Evolutionary conservation across 2,329 filamentous ascomycete species (phyloP), one percentile per base, ranked within the genome.

Genomic region (Diaporthe citri): DNA sequence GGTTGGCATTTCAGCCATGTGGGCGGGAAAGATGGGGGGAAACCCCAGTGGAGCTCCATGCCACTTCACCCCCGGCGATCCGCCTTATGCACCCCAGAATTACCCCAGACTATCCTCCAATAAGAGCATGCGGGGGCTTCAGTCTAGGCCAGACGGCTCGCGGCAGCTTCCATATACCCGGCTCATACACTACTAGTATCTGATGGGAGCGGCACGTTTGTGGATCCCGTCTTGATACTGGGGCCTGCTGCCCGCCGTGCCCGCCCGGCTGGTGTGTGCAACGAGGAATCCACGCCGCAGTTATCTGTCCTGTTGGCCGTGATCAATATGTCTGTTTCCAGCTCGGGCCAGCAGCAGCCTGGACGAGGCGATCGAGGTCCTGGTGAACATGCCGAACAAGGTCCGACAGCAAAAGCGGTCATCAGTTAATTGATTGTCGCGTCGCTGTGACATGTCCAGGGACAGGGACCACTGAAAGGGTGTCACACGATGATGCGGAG

Each of bases 61-160:
- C 22, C 57, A 64, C 71, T 56, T 64, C 71, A 60, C 57, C 71
- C 48, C 48, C 28, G 36, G 57, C 4, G 31, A 64, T 34, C 57
- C 48, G 46, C 34, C 34, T 64, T 52, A 57, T 70, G 62, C 48
- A 71, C 74, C 74, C 71, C 74, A 59, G 71, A 55, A 64, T 71
- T 75, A 74, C 74, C 74, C 74, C 74, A 74, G 74, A 69, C 64
- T 66, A 25, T 71, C 71, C 56, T 52, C 71, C 71, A 72, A 60
- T 64, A 48, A 52, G 25, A 55, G 46, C 51, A 43, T 56, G 57
- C 71, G 71, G 71, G 71, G 71, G 46, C 43, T 72, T 64, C 46
- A 64, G 51, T n/a, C 46, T 51, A 64, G 57, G 46, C 57, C 36
- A 28, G 71, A 56, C 71, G 46, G 60, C 71, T 28, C 31, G 20